A percentile compares a stretch with the other conserved stretches of the same genome.
Conservation (phyloP, 108 stramenopile species). For the Aurantiochytrium sp. region DNA sequence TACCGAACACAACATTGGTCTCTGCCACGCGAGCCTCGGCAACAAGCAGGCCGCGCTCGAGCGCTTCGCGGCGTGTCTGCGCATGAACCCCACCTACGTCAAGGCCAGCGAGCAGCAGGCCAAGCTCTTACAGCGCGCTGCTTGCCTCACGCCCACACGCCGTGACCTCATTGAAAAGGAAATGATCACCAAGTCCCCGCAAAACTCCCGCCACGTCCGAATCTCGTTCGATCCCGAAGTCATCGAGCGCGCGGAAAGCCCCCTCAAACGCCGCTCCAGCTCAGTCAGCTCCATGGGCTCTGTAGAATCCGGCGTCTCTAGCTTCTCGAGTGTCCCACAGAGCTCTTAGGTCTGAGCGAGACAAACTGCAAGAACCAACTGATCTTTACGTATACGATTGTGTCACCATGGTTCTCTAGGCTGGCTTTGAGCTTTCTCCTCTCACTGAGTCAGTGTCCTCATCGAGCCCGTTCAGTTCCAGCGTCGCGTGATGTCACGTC, state of each 20-base stretch:
- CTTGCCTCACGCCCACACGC: neutral
- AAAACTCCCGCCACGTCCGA: neutral
- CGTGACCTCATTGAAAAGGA: neutral
- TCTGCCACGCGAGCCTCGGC: conserved; percentile 62
- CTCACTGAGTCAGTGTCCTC: no score
- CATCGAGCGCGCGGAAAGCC: neutral
- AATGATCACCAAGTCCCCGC: neutral
- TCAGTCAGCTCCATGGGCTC: no score
- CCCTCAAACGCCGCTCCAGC: neutral
- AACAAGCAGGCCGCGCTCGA: conserved; percentile 38
- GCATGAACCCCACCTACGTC: conserved; percentile 54
- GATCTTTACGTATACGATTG: no score
- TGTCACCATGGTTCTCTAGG: no score
- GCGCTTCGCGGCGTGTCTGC: conserved; percentile 48
- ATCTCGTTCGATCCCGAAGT: conserved; percentile 22
- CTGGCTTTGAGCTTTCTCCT: no score
- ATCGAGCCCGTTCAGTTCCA: no score
- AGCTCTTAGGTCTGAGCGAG: no score
- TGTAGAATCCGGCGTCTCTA: no score
- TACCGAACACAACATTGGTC: conserved; percentile 68
- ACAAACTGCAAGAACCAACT: no score
- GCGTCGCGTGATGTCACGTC: no score
- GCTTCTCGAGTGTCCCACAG: no score
- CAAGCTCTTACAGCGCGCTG: neutral
- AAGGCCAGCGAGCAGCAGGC: conserved; percentile 48